Base-by-base conservation (phyloP, 139 green algal genomes). In the Coccomyxa sp. region DNA sequence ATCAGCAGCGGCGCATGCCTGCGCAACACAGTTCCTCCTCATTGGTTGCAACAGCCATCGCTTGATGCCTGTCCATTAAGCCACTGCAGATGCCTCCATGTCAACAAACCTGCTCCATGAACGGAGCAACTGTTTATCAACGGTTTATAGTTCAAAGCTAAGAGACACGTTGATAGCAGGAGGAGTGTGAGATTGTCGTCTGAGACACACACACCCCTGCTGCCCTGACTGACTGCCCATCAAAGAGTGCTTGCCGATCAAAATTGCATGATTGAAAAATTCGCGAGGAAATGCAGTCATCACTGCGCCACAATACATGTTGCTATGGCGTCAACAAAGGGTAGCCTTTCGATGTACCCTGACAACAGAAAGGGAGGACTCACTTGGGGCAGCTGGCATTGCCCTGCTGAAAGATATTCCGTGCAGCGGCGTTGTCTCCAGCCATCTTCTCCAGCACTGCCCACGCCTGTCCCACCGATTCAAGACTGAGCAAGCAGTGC, bases 1-100 rank as follows among this genome's bases (percentile, higher is more conserved):
- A 96, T 89, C 83, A 88, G 87, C 80, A 96, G 81, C 51, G 91
- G 90, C 25, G 88, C 88, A 83, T 85, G 90, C 59, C 79, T 87
- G 76, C 63, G 21, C 18, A 28, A 71, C 18, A 21, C 63, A 71
- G 4, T 71, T 21, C 63, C 18, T 71, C 1, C 18, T 71, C 21
- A 71, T 21, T 11, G 10, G 18, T 28, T 71, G n/a, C 63, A 28
- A 25, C 18, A 25, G 9, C 63, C 63, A 1, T 11, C 4, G 18
- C 4, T 21, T 25, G 21, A 21, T 71, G 4, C 63, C 18, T 71
- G 1, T 4, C 63, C 21, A 16, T 25, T 25, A 16, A 25, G 60
- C 16, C 60, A 25, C 15, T 68, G 60, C 16, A 68, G 16, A 68
- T 68, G 16, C 14, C 15, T 25, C 60, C 14, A 68, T 25, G 60